These are phyloP conservation scores for Royoungia palumana DNA, from an alignment of 768 basidiomycete species.

Conservation along the genomic window DNA sequence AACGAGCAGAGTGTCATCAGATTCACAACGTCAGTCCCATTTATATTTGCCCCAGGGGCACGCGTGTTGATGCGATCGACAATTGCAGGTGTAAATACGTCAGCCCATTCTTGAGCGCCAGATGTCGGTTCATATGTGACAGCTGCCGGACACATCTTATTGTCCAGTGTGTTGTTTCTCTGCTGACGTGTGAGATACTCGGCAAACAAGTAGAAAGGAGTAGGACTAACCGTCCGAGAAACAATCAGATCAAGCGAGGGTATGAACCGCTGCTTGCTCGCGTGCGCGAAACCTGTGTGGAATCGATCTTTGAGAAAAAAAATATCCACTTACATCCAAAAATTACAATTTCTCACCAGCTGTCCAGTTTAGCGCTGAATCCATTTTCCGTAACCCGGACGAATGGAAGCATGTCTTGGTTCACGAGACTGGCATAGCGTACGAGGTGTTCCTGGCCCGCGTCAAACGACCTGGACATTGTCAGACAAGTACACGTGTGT, in stretches of 20 bases:
- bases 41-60: too few species aligned
- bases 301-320: too few species aligned
- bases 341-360: too few species aligned
- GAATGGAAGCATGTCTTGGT: slow-evolving; percentile 45
- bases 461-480: slow-evolving; percentile 39
- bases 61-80: slow-evolving; percentile 52
- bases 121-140: slow-evolving; percentile 33
- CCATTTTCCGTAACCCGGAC: slow-evolving; percentile 38
- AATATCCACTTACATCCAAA: too few species aligned
- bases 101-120: slow-evolving; percentile 48
- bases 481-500: neutral
- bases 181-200: slow-evolving; percentile 12
- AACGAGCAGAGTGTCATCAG: slow-evolving; percentile 75
- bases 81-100: slow-evolving; percentile 51
- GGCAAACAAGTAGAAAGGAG: too few species aligned
- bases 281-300: too few species aligned
- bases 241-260: slow-evolving; percentile 49
- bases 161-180: slow-evolving; percentile 62
- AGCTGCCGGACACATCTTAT: slow-evolving; percentile 58
- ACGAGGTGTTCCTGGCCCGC: slow-evolving; percentile 47
- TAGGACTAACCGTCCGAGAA: slow-evolving; percentile 45
- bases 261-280: too few species aligned
- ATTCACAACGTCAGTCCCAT: slow-evolving; percentile 47
- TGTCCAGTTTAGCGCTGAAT: too few species aligned
- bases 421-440: slow-evolving; percentile 36